Conservation (phyloP, 169 alveolate species). For the Plasmodium cynomolgi region DNA sequence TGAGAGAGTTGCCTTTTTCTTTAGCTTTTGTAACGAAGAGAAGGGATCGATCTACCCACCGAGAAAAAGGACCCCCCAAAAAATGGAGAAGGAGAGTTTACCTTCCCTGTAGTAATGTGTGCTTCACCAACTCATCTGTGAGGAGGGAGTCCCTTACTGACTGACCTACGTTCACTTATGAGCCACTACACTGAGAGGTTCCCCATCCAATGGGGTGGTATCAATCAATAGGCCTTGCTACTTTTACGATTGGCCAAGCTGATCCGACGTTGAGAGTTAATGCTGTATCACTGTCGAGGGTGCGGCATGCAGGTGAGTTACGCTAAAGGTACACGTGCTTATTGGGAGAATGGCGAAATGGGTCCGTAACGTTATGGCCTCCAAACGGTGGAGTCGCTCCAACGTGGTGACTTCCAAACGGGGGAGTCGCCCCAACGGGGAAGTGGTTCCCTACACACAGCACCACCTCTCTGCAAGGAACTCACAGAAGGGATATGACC, state of each 20-base stretch:
- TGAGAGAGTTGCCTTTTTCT: neutral
- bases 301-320: neutral
- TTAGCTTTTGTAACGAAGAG: too few species aligned
- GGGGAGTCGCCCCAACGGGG: neutral
- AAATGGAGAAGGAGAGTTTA: neutral
- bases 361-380: too few species aligned
- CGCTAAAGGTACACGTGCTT: neutral
- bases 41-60: too few species aligned
- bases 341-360: neutral
- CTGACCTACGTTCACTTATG: neutral
- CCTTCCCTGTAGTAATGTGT: neutral
- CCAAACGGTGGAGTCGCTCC: too few species aligned
- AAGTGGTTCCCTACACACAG: neutral
- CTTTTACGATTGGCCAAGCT: neutral
- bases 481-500: too few species aligned
- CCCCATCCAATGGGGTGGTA: neutral
- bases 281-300: neutral
- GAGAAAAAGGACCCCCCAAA: too few species aligned
- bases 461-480: neutral
- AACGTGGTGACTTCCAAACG: neutral
- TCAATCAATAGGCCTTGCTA: neutral
- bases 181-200: neutral
- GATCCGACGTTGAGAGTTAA: neutral
- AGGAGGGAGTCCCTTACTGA: neutral
- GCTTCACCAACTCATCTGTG: neutral